Base-by-base conservation (phyloP, 495 filamentous ascomycete species). In the Penicillium herquei region DNA sequence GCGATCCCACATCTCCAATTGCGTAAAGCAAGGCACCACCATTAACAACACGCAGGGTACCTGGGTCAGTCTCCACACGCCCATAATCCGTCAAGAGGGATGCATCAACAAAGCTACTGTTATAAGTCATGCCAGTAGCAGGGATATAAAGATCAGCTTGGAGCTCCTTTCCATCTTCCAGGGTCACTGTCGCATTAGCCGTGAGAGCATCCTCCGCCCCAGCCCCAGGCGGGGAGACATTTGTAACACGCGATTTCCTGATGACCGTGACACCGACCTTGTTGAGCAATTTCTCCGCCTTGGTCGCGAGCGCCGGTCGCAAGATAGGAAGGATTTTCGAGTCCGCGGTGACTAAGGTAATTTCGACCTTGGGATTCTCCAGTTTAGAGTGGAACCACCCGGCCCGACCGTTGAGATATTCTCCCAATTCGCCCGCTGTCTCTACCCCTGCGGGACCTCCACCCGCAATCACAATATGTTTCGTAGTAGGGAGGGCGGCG, bases 371-470 rank as follows among this genome's bases (percentile, higher is more conserved):
- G 12, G 68, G 72, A 32, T 67, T 58, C 14, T 57, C 34, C 33
- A 64, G 6, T 45, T 64, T 67, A 30, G 56, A 54, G 34, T 39
- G 48, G 42, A 73, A 68, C 64, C 64, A 69, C 1, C 65, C 64
- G 0, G 64, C 35, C 1, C 55, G 63, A 3, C 76, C 77, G 55
- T 81, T 83, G 11, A 81, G 67, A 53, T 72, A 66, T 46, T 80
- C 77, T 40, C 73, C 57, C 6, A 82, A 66, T 54, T 83, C 80
- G 14, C 78, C 80, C 4, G 79, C 79, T 1, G 70, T 76, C 51
- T 83, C 80, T 13, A 78, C 55, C 1, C 67, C 71, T 1, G 67
- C 58, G 0, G 75, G 69, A 0, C 74, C 74, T 11, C 70, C 75
- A 13, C 74, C 72, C 32, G 67, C 71, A 45, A 82, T 73, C 32